These are phyloP conservation scores for Suillus placidus DNA, from an alignment of 768 basidiomycete species.

Conservation along the genomic window DNA sequence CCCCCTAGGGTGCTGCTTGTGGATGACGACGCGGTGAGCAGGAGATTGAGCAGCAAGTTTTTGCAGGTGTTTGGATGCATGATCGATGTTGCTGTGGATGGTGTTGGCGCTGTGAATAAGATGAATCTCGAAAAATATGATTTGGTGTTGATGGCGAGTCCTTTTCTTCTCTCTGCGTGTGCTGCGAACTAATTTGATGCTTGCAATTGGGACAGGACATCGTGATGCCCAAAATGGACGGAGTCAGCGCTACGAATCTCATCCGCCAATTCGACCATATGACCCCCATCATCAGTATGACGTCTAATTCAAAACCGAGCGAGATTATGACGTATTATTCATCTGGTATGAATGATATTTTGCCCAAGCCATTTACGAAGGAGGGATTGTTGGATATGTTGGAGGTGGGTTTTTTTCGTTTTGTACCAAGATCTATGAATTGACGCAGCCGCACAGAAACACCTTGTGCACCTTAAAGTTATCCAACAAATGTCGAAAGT, in stretches of 20 bases:
- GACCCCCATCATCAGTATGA: constrained; percentile 99
- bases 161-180: neutral
- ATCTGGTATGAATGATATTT: constrained; percentile 91
- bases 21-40: constrained; percentile 92
- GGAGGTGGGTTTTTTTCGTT: constrained; percentile 57
- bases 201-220: constrained; percentile 65
- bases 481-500: constrained; percentile 76
- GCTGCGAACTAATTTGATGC: constrained; percentile 11
- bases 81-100: constrained; percentile 93
- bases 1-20: constrained; percentile 91
- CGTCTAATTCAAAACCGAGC: constrained; percentile 89
- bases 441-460: constrained; percentile 55
- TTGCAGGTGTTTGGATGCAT: constrained; percentile 94
- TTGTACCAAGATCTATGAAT: neutral
- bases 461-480: constrained; percentile 83
- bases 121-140: constrained; percentile 98
- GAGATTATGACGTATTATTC: constrained; percentile 83
- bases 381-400: constrained; percentile 90
- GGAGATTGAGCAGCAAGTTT: constrained; percentile 89
- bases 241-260: constrained; percentile 87
- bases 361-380: constrained; percentile 98
- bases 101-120: constrained; percentile 88
- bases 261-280: constrained; percentile 94
- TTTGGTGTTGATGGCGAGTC: constrained; percentile 89
- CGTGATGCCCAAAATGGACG: constrained; percentile 89